A percentile compares a stretch with the other conserved stretches of the same genome.
phyloP scores from a whole-genome alignment of 192 early-diverging fungal species.

The Coemansia reversa region DNA sequence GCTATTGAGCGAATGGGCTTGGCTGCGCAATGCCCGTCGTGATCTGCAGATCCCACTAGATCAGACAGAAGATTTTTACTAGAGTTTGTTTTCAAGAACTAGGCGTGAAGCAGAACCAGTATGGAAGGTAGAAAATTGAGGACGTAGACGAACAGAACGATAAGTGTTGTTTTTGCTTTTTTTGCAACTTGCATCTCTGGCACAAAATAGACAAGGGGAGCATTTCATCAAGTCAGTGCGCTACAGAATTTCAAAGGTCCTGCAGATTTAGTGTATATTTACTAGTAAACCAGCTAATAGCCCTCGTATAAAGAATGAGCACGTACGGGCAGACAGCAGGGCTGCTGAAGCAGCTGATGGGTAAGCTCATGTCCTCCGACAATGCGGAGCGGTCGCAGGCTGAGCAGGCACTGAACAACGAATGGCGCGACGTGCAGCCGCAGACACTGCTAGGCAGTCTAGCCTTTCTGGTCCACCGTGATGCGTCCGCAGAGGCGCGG shows the following conservation, averaged over 20 bases:
- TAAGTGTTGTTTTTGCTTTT: background rate
- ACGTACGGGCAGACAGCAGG: slow-evolving; percentile 39
- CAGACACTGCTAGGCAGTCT: slow-evolving; percentile 61
- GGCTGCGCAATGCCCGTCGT: background rate
- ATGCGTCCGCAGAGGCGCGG: slow-evolving; percentile 58
- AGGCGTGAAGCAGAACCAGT: background rate
- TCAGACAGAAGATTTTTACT: background rate
- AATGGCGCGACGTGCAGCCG: slow-evolving; percentile 63
- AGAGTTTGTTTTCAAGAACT: background rate
- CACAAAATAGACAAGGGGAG: background rate
- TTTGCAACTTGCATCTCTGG: background rate
- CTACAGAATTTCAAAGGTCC: background rate
- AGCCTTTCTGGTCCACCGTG: slow-evolving; percentile 56
- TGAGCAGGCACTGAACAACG: slow-evolving; percentile 61
- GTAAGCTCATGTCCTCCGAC: slow-evolving; percentile 57
- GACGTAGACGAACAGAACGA: background rate
- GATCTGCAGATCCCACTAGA: background rate
- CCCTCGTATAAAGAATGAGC: slow-evolving; percentile 21
- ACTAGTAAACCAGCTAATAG: slow-evolving; percentile 7
- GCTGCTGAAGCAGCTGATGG: slow-evolving; percentile 47
- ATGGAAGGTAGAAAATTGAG: background rate
- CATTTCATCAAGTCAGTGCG: background rate
- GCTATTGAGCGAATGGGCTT: background rate
- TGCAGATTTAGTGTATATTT: background rate
- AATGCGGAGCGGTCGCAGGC: slow-evolving; percentile 63